These are phyloP conservation scores for Citrullus mucosospermus DNA, from an alignment of 306 rosid species.

Conservation along the genomic window DNA sequence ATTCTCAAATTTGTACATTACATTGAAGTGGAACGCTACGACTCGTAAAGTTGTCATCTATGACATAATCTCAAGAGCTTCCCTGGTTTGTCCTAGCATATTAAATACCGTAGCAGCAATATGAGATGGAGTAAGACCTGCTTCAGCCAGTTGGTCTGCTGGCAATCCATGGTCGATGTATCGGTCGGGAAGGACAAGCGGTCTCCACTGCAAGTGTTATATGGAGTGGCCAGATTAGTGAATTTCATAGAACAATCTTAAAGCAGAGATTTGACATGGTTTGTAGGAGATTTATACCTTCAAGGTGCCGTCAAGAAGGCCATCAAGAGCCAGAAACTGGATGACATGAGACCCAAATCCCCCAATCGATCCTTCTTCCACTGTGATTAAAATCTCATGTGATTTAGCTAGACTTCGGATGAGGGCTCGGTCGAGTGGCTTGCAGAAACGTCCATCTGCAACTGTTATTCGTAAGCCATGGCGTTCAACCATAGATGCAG, in stretches of 20 bases:
- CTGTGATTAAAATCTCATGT: conserved; percentile 69
- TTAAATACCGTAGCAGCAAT: conserved; percentile 91
- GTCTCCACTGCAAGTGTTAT: conserved; percentile 72
- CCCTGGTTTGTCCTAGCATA: conserved; percentile 72
- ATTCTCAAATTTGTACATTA: neutral
- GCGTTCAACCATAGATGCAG: conserved; percentile 34
- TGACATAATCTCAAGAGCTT: conserved; percentile 74
- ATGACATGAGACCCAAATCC: conserved; percentile 96
- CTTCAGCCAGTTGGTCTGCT: conserved; percentile 48
- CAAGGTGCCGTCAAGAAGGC: conserved; percentile 75
- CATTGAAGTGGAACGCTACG: neutral
- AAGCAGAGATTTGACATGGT: neutral
- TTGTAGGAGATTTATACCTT: conserved; percentile 35
- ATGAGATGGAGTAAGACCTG: conserved; percentile 79
- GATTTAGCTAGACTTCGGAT: conserved; percentile 76
- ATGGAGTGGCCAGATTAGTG: conserved; percentile 6
- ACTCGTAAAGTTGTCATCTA: neutral
- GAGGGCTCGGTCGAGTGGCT: conserved; percentile 65
- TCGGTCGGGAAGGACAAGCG: conserved; percentile 79
- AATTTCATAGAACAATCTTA: neutral
- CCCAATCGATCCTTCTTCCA: conserved; percentile 95
- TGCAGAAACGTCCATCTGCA: conserved; percentile 86
- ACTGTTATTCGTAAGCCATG: conserved; percentile 49
- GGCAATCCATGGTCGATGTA: conserved; percentile 90
- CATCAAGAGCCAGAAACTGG: conserved; percentile 93